A percentile compares a stretch with the other conserved stretches of the same genome.
Conservation (phyloP, 805 yeast genomes). For the Zygoascus ofunaensis region DNA sequence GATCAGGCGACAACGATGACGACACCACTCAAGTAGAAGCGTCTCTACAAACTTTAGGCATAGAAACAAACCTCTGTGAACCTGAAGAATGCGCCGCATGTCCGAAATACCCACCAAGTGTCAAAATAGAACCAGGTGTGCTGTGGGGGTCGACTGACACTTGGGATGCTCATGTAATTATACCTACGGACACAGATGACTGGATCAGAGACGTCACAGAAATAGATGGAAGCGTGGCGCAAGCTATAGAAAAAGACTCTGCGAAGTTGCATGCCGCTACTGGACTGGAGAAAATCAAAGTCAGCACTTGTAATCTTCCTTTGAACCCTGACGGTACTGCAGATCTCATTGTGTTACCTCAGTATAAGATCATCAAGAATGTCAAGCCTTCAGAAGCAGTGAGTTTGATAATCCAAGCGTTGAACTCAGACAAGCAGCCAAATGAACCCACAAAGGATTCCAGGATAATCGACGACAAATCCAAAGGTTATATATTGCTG, state of each 20-base stretch:
- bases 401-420: slow-evolving; percentile 32
- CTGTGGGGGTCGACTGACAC: slow-evolving; percentile 69
- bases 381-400: slow-evolving; percentile 38
- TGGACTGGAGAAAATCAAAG: slow-evolving; percentile 2
- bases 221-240: slow-evolving; percentile 32
- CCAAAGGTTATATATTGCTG: slow-evolving; percentile 42
- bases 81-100: slow-evolving; percentile 49
- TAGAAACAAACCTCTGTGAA: slow-evolving; percentile 40
- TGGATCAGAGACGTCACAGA: slow-evolving; percentile 73
- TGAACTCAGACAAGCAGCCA: slow-evolving; percentile 24
- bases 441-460: slow-evolving; percentile 3
- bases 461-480: neutral
- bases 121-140: slow-evolving; percentile 33
- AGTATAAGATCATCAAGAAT: slow-evolving; percentile 58
- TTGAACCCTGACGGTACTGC: slow-evolving; percentile 3
- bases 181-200: slow-evolving; percentile 76
- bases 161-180: slow-evolving; percentile 60
- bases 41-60: too few species aligned
- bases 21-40: slow-evolving; percentile 9
- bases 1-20: neutral
- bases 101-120: slow-evolving; percentile 41
- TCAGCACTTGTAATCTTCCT: slow-evolving; percentile 2
- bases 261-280: neutral
- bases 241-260: slow-evolving; percentile 6
- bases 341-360: slow-evolving; percentile 54